These are phyloP conservation scores for Phoma sp. DNA, from an alignment of 2,329 filamentous ascomycete species.

Conservation along the genomic window DNA sequence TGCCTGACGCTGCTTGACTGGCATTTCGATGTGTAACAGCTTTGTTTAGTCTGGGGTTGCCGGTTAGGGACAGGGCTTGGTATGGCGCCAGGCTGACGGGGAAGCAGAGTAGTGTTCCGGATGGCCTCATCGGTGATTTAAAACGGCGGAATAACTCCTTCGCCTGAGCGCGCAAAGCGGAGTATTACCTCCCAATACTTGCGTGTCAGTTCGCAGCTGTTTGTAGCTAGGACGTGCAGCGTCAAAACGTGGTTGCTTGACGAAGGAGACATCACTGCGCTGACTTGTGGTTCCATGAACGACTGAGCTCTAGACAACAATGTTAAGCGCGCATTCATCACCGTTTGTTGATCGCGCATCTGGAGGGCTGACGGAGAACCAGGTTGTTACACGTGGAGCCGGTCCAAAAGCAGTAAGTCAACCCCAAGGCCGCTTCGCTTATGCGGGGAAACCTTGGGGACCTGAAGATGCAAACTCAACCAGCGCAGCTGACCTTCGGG, in stretches of 20 bases:
- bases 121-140: slow-evolving; percentile 1
- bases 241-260: background rate
- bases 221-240: background rate
- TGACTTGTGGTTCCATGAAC: background rate
- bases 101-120: slow-evolving; percentile 11
- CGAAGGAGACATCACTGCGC: background rate
- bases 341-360: slow-evolving; percentile 4
- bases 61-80: slow-evolving; percentile 7
- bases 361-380: slow-evolving; percentile 1
- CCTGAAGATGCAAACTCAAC: slow-evolving; percentile 5
- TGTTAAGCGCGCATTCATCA: background rate
- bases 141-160: background rate
- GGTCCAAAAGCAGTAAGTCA: slow-evolving; percentile 5
- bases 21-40: slow-evolving; percentile 16
- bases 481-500: slow-evolving; percentile 11
- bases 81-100: slow-evolving; percentile 9
- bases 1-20: slow-evolving; percentile 10
- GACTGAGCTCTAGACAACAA: too few species aligned
- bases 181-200: too few species aligned
- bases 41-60: slow-evolving; percentile 8
- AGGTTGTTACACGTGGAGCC: slow-evolving; percentile 1
- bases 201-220: background rate
- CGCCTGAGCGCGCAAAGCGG: background rate
- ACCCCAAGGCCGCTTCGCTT: slow-evolving; percentile 2
- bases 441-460: slow-evolving; percentile 10